A percentile compares a stretch with the other conserved stretches of the same genome.
phyloP scores from a whole-genome alignment of 2,329 filamentous ascomycete species.

The Colletotrichum sp. region DNA sequence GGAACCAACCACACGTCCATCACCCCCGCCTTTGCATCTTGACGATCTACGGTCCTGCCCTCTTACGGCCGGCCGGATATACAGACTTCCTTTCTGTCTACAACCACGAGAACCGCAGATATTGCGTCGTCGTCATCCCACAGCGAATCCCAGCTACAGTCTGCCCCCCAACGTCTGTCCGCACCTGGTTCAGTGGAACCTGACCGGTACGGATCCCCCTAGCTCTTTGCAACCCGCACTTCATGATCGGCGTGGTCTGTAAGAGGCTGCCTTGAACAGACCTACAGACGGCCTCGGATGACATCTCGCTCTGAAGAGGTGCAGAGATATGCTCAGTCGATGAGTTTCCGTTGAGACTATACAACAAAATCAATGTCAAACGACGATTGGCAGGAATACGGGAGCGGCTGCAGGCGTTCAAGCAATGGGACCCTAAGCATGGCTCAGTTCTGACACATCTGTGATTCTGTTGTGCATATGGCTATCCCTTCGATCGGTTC shows the following conservation, averaged over 20 bases:
- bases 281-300: neutral
- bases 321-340: neutral
- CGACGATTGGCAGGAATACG: conserved; percentile 3
- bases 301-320: neutral
- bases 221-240: neutral
- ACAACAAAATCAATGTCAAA: neutral
- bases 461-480: conserved; percentile 1
- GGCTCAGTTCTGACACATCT: neutral
- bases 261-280: neutral
- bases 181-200: neutral
- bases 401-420: neutral
- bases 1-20: conserved; percentile 13
- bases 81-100: neutral
- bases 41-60: neutral
- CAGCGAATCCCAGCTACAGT: neutral
- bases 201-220: neutral
- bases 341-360: neutral
- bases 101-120: neutral
- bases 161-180: neutral
- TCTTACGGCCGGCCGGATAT: conserved; percentile 9
- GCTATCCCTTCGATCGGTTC: conserved; percentile 7
- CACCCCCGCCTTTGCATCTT: conserved; percentile 7
- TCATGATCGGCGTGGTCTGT: neutral
- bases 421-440: neutral
- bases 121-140: neutral